Conservation (phyloP, 306 rosid genomes). For the Chamaecrista fasciculata region DNA sequence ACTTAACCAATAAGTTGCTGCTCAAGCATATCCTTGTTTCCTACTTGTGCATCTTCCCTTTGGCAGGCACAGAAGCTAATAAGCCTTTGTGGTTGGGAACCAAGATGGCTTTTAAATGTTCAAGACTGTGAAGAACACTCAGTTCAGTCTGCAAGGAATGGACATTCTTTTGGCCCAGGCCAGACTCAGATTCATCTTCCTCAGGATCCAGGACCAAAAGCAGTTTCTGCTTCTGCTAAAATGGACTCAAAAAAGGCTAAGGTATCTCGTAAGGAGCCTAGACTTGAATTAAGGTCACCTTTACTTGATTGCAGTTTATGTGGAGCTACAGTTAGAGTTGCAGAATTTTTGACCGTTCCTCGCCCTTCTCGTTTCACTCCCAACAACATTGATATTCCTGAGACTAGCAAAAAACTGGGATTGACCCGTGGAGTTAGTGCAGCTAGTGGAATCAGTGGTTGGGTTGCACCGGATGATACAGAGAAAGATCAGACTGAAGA, state of each 20-base stretch:
- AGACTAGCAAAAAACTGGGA: constrained; percentile 85
- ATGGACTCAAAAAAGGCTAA: constrained; percentile 74
- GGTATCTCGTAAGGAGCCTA: constrained; percentile 60
- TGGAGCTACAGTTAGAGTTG: constrained; percentile 85
- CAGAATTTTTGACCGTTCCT: constrained; percentile 76
- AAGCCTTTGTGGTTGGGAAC: constrained; percentile 99
- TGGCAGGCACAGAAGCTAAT: constrained; percentile 91
- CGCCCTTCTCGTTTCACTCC: constrained; percentile 78
- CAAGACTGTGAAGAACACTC: constrained; percentile 99
- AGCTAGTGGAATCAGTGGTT: constrained; percentile 97
- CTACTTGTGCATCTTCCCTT: constrained; percentile 32
- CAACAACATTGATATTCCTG: constrained; percentile 74
- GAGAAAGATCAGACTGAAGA: constrained; percentile 91
- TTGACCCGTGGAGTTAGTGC: constrained; percentile 98
- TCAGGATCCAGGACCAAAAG: constrained; percentile 73
- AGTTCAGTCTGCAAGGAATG: constrained; percentile 98
- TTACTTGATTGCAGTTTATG: constrained; percentile 93
- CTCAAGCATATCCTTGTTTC: constrained; percentile 33
- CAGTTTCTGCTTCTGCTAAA: constrained; percentile 71
- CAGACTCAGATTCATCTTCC: constrained; percentile 66
- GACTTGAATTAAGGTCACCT: constrained; percentile 71
- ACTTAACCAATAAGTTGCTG: neutral
- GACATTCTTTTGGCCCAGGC: constrained; percentile 68
- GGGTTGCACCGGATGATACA: constrained; percentile 82
- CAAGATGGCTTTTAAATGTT: constrained; percentile 85